Evolutionary conservation across 208 protist species (phyloP).

Genomic region (Acanthamoeba royreba): DNA sequence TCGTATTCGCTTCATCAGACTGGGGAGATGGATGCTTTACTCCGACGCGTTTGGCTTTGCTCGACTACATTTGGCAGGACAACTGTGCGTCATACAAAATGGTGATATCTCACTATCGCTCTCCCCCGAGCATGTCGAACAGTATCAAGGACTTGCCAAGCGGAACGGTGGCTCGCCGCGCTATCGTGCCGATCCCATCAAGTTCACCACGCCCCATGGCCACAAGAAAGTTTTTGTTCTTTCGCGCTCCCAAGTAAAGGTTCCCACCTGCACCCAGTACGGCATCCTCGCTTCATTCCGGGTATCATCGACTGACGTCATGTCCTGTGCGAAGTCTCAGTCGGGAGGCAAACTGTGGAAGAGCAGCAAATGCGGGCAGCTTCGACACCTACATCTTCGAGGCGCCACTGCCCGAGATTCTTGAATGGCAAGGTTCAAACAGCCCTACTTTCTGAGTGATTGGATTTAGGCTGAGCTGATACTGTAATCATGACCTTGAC

Average conservation of each 20-base stretch:
- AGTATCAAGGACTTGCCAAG: not conserved
- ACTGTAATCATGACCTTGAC: not conserved
- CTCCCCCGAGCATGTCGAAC: not conserved
- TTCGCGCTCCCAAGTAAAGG: too few relatives aligned
- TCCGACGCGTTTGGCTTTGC: not conserved
- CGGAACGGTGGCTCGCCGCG: too few relatives aligned
- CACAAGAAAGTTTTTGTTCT: too few relatives aligned
- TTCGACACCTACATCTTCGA: not conserved
- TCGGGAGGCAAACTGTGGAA: too few relatives aligned
- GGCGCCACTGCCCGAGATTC: not conserved
- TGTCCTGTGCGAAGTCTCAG: too few relatives aligned
- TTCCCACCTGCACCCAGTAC: too few relatives aligned
- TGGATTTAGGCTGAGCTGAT: not conserved
- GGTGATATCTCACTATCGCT: not conserved
- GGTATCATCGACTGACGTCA: too few relatives aligned
- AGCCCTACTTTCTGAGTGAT: not conserved
- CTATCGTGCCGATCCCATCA: too few relatives aligned
- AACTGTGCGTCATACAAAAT: not conserved
- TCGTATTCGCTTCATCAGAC: not conserved
- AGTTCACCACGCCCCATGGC: too few relatives aligned
- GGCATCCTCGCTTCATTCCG: too few relatives aligned
- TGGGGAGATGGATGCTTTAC: not conserved
- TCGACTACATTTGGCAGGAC: not conserved
- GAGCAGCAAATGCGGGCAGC: not conserved
- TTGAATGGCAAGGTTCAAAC: not conserved